A percentile compares a stretch with the other conserved stretches of the same genome.
Conservation (phyloP, 257 asterid species). For the Solanum pinnatisectum region DNA sequence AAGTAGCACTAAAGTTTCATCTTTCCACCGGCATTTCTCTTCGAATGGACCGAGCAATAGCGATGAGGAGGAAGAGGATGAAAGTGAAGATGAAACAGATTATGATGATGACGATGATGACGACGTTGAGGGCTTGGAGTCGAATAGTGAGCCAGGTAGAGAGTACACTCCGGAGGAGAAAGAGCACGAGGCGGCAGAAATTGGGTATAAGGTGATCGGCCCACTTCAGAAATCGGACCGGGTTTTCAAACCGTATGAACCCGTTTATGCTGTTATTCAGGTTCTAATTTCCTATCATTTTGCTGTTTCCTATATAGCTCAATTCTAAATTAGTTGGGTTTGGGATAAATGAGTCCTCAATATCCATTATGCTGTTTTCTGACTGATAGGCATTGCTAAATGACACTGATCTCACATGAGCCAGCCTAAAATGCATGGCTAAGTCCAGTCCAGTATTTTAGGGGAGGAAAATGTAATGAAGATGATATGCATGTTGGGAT, state of each 20-base stretch:
- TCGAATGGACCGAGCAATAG: neutral
- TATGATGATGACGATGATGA: neutral
- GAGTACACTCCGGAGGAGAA: neutral
- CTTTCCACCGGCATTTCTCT: conserved; percentile 1
- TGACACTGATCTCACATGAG: neutral
- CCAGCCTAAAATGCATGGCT: neutral
- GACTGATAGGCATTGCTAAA: neutral
- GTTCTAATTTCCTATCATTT: conserved; percentile 10
- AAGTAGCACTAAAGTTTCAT: neutral
- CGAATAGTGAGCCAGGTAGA: neutral
- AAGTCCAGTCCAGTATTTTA: neutral
- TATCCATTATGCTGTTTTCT: neutral
- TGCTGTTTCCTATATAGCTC: neutral
- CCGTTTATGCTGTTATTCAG: conserved; percentile 79
- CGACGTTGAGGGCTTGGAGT: neutral
- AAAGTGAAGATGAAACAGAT: conserved; percentile 2
- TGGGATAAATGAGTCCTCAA: neutral
- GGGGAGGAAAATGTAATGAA: neutral
- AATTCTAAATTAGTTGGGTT: neutral
- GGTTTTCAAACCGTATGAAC: conserved; percentile 54
- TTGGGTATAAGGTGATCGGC: conserved; percentile 71
- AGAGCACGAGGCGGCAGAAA: conserved; percentile 25
- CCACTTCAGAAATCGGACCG: conserved; percentile 50
- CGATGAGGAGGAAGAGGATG: neutral
- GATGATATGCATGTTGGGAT: neutral